phyloP scores from a whole-genome alignment of 352 stramenopile species.

The Globisporangium mamillatum region DNA sequence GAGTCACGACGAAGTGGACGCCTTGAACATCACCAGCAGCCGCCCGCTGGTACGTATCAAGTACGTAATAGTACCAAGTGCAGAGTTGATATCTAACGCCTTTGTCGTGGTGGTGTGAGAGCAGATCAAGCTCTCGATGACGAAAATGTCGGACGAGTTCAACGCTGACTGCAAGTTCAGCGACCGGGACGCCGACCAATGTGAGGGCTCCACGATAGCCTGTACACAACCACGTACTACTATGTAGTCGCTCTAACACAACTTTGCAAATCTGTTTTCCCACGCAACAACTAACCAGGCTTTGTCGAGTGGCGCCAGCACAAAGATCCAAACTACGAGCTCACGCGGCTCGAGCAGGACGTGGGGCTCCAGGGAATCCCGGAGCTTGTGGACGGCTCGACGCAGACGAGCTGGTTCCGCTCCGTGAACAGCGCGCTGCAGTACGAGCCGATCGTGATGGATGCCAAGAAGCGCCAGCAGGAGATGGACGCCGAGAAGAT shows the following conservation, averaged over 20 bases:
- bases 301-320: slow-evolving; percentile 87
- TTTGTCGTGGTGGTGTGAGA: neutral
- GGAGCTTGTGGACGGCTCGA: slow-evolving; percentile 61
- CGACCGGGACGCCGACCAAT: slow-evolving; percentile 75
- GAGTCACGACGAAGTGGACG: slow-evolving; percentile 64
- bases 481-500: slow-evolving; percentile 75
- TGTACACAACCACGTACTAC: neutral
- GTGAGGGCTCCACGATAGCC: slow-evolving; percentile 22
- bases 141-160: slow-evolving; percentile 79
- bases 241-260: neutral
- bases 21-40: slow-evolving; percentile 44
- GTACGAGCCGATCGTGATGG: slow-evolving; percentile 73
- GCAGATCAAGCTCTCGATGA: slow-evolving; percentile 75
- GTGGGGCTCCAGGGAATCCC: slow-evolving; percentile 72
- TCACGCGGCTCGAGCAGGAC: slow-evolving; percentile 75
- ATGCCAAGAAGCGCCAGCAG: slow-evolving; percentile 25
- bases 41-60: slow-evolving; percentile 36
- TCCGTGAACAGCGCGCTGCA: slow-evolving; percentile 80
- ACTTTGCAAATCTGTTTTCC: neutral
- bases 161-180: slow-evolving; percentile 86
- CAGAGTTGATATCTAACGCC: neutral
- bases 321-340: slow-evolving; percentile 82
- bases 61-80: too few relatives aligned
- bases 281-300: slow-evolving; percentile 21
- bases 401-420: slow-evolving; percentile 83